Conservation (phyloP, 1,139 yeast genomes). For the Kazachstania sp. region DNA sequence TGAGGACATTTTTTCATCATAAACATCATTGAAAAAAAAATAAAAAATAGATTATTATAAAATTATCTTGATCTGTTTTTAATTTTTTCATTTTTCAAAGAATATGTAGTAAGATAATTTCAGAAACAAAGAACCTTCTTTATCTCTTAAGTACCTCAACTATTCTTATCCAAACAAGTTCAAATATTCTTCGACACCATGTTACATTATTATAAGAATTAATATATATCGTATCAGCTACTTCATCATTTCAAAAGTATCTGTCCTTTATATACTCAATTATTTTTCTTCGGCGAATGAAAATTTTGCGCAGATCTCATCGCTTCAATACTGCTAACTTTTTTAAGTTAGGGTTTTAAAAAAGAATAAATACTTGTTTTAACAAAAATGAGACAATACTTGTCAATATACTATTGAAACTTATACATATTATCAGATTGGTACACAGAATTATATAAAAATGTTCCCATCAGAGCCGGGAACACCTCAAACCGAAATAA, state of each 20-base stretch:
- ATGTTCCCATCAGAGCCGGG: no score
- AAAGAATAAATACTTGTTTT: neutral
- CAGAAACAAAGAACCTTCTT: neutral
- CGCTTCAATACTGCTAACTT: neutral
- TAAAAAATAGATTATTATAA: neutral
- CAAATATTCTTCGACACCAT: no score
- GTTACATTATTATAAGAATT: no score
- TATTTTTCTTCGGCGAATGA: neutral
- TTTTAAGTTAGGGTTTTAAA: neutral
- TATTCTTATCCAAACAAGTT: neutral
- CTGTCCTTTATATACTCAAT: neutral
- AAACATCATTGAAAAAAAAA: slow-evolving; percentile 16
- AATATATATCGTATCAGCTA: no score
- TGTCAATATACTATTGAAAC: neutral
- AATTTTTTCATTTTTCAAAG: no score
- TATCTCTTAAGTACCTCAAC: neutral
- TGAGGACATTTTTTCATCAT: slow-evolving; percentile 35
- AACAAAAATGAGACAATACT: neutral
- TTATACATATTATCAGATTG: neutral
- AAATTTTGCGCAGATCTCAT: neutral
- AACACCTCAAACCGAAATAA: no score
- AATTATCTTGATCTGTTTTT: no score
- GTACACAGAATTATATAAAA: neutral
- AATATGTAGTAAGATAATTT: no score
- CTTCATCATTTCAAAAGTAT: neutral